These are phyloP conservation scores for Penicillium verhagenii DNA, from an alignment of 495 filamentous ascomycete genomes.

Conservation along the genomic window DNA sequence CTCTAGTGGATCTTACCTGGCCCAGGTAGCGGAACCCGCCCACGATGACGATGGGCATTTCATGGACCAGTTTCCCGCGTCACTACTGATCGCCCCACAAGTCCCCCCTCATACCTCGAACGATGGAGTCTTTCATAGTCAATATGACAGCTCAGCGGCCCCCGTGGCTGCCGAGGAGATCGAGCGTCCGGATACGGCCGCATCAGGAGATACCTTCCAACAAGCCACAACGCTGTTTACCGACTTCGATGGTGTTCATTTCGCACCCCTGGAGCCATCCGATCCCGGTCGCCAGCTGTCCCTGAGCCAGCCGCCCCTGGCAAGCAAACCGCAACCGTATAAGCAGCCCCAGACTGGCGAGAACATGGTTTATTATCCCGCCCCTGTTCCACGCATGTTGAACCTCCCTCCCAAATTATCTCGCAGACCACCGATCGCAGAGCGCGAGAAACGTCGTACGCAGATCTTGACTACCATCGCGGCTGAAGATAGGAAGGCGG, in stretches of 20 bases:
- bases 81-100: constrained; percentile 24
- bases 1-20: constrained; percentile 51
- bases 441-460: constrained; percentile 68
- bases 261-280: constrained; percentile 46
- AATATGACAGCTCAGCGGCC: constrained; percentile 15
- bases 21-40: constrained; percentile 52
- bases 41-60: constrained; percentile 42
- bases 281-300: constrained; percentile 36
- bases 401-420: constrained; percentile 89
- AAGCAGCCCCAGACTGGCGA: constrained; percentile 64
- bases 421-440: constrained; percentile 61
- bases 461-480: constrained; percentile 55
- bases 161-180: constrained; percentile 17
- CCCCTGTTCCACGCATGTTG: constrained; percentile 88
- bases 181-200: constrained; percentile 47
- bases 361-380: constrained; percentile 91
- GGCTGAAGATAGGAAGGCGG: constrained; percentile 46
- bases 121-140: constrained; percentile 17
- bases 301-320: constrained; percentile 41
- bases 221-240: constrained; percentile 71
- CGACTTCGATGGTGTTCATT: constrained; percentile 95
- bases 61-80: constrained; percentile 20
- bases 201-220: constrained; percentile 67
- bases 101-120: constrained; percentile 23
- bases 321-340: constrained; percentile 56